Percentiles rank a stretch among this genome's conserved stretches.
Conservation (phyloP, 768 basidiomycete genomes). For the Tulasnella sp. region DNA sequence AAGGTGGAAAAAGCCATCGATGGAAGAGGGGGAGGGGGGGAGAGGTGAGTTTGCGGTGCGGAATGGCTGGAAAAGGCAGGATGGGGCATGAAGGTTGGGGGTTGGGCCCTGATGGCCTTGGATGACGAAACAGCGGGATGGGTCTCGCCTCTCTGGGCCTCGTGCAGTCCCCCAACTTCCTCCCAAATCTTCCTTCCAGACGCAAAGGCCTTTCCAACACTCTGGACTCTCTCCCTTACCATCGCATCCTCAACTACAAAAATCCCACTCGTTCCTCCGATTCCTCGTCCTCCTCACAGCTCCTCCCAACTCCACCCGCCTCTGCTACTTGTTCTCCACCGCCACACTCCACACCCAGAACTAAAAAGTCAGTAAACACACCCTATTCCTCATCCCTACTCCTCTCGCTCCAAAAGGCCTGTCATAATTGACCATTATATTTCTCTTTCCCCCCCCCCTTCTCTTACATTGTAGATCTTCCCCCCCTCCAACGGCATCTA, state of each 20-base stretch:
- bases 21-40: neutral
- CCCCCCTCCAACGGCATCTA: neutral
- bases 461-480: neutral
- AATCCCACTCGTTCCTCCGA: neutral
- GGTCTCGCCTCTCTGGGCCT: slow-evolving; percentile 2
- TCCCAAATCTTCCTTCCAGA: neutral
- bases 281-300: neutral
- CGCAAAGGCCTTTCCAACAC: neutral
- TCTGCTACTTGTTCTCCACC: neutral
- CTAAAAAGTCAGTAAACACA: neutral
- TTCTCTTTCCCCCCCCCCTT: neutral
- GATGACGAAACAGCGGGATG: neutral
- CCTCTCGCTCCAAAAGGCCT: neutral
- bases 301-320: neutral
- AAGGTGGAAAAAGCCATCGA: neutral
- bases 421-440: neutral
- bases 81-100: slow-evolving; percentile 6
- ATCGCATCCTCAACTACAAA: neutral
- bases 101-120: slow-evolving; percentile 6
- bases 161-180: slow-evolving; percentile 7
- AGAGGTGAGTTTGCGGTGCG: neutral
- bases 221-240: neutral
- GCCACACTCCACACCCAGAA: neutral
- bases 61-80: neutral
- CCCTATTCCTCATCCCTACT: neutral